These are phyloP conservation scores for Kluyveromyces starmeri DNA, from an alignment of 805 yeast genomes.

Conservation along the genomic window DNA sequence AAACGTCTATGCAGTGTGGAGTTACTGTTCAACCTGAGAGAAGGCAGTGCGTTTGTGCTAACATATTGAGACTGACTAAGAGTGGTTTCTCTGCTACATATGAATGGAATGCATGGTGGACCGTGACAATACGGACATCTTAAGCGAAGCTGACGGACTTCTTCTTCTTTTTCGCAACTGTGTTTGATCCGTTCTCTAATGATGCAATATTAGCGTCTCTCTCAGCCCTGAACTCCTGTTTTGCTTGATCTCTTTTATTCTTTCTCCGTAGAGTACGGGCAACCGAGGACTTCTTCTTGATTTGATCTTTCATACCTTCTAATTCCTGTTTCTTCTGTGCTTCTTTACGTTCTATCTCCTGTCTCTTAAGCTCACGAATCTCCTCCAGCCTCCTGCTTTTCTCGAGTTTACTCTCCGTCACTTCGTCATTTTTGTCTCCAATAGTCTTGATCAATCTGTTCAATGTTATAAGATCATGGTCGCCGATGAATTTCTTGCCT, in stretches of 20 bases:
- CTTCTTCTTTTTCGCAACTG: slow-evolving; percentile 24
- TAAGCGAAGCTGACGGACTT: slow-evolving; percentile 43
- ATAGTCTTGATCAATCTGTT: slow-evolving; percentile 69
- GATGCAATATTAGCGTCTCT: too few relatives aligned
- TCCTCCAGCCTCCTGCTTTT: slow-evolving; percentile 84
- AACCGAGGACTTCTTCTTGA: slow-evolving; percentile 59
- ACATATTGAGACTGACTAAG: too few relatives aligned
- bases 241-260: slow-evolving; percentile 22
- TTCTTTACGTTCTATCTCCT: slow-evolving; percentile 83
- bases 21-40: too few relatives aligned
- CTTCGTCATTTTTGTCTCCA: slow-evolving; percentile 70
- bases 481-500: slow-evolving; percentile 71
- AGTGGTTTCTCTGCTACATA: too few relatives aligned
- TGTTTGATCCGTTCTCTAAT: too few relatives aligned
- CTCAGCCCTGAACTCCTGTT: slow-evolving; percentile 7
- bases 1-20: too few relatives aligned
- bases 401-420: slow-evolving; percentile 82
- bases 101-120: too few relatives aligned
- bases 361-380: slow-evolving; percentile 73
- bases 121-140: too few relatives aligned
- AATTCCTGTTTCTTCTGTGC: slow-evolving; percentile 55
- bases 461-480: slow-evolving; percentile 52
- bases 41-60: too few relatives aligned
- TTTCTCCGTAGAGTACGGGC: slow-evolving; percentile 68
- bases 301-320: slow-evolving; percentile 69